phyloP scores from a whole-genome alignment of 2,329 filamentous ascomycete genomes.

The Tolypocladium endophyticum region DNA sequence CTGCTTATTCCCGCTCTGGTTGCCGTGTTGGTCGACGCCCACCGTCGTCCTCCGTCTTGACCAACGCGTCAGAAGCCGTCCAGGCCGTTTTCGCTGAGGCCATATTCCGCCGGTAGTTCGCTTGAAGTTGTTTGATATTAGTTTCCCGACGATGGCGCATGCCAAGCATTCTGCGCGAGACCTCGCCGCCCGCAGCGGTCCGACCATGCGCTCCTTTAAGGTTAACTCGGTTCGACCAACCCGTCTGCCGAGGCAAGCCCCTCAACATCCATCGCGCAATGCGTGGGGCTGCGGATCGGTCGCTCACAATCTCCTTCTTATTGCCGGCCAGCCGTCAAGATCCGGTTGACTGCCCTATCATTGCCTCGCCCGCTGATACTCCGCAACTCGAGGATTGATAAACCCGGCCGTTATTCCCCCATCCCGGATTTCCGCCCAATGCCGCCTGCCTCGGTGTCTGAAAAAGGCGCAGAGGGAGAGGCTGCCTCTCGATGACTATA shows the following conservation, averaged over 20 bases:
- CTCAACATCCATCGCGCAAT: background rate
- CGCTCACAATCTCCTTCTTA: background rate
- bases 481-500: background rate
- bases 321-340: background rate
- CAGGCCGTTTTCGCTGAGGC: background rate
- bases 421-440: background rate
- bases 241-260: background rate
- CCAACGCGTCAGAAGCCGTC: background rate
- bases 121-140: background rate
- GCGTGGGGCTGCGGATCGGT: background rate
- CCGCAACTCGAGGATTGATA: background rate
- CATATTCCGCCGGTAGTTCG: background rate
- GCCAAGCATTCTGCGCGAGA: background rate
- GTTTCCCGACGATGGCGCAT: background rate
- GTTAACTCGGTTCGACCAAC: no score
- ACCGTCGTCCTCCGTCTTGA: background rate
- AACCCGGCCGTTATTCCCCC: background rate
- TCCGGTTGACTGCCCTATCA: background rate
- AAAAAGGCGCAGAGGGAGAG: background rate
- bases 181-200: background rate
- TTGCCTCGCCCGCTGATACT: background rate
- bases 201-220: background rate
- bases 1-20: background rate
- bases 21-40: background rate
- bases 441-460: background rate